These are phyloP conservation scores for Suillus paluster DNA, from an alignment of 768 basidiomycete genomes.

Conservation along the genomic window DNA sequence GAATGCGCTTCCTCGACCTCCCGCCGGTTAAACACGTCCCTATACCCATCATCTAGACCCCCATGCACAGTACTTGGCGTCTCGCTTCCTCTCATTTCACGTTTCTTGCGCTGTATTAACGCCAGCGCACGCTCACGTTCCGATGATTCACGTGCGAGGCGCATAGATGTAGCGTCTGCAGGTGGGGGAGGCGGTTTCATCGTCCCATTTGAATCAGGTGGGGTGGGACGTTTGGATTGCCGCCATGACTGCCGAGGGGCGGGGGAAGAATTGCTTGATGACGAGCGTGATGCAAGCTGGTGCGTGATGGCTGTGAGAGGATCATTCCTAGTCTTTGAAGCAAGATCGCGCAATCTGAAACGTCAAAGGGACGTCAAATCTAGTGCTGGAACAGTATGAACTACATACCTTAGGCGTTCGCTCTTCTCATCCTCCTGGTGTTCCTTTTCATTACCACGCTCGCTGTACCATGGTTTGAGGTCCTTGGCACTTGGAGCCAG, in stretches of 20 bases:
- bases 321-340: constrained; percentile 66
- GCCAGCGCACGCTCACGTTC: constrained; percentile 79
- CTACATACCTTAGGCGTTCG: constrained; percentile 41
- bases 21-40: constrained; percentile 68
- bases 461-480: constrained; percentile 78
- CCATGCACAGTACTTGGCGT: constrained; percentile 74
- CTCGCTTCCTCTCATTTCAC: constrained; percentile 64
- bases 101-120: constrained; percentile 67
- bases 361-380: neutral
- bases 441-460: constrained; percentile 25
- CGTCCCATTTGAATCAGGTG: constrained; percentile 14
- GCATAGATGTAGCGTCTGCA: constrained; percentile 50
- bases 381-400: neutral
- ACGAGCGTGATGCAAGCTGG: constrained; percentile 54
- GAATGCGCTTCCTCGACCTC: constrained; percentile 74
- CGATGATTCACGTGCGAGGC: constrained; percentile 69
- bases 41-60: constrained; percentile 53
- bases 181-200: constrained; percentile 10
- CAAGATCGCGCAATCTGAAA: constrained; percentile 62
- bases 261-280: constrained; percentile 23
- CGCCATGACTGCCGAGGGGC: constrained; percentile 24
- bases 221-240: constrained; percentile 20
- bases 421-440: constrained; percentile 30
- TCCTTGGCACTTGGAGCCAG: constrained; percentile 79
- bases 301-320: constrained; percentile 77